Evolutionary conservation across 768 basidiomycete species (phyloP).

Genomic region (Psilocybe subaeruginosa): DNA sequence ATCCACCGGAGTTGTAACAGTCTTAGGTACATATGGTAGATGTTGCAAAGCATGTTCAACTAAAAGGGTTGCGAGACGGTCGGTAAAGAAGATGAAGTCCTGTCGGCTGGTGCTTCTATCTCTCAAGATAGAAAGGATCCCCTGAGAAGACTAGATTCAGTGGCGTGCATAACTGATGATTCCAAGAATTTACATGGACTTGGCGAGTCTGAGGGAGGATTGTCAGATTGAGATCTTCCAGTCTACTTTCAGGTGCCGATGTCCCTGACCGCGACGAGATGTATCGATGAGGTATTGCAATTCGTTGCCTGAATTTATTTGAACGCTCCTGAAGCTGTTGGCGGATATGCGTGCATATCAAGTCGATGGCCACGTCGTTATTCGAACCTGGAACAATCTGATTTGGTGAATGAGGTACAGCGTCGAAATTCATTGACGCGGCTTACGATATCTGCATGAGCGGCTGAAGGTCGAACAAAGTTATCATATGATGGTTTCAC

Average conservation of each 20-base stretch:
- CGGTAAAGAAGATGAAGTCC: conserved; percentile 93
- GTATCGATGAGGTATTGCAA: conserved; percentile 59
- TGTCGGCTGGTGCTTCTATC: conserved; percentile 70
- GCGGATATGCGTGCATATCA: conserved; percentile 89
- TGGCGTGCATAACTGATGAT: background rate
- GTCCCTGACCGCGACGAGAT: conserved; percentile 36
- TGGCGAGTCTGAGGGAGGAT: conserved; percentile 82
- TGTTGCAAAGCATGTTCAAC: conserved; percentile 84
- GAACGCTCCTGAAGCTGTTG: conserved; percentile 82
- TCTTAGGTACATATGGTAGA: conserved; percentile 70
- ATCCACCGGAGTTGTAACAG: conserved; percentile 70
- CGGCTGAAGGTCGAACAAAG: conserved; percentile 87
- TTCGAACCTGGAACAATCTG: conserved; percentile 96
- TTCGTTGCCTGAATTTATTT: conserved; percentile 70
- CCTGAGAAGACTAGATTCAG: conserved; percentile 44
- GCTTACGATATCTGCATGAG: conserved; percentile 86
- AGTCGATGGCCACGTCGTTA: conserved; percentile 89
- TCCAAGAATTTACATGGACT: conserved; percentile 55
- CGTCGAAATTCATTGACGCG: background rate
- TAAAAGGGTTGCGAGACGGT: conserved; percentile 82
- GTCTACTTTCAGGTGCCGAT: conserved; percentile 37
- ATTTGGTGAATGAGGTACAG: background rate
- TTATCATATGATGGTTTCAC: conserved; percentile 96
- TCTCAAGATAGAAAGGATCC: conserved; percentile 87
- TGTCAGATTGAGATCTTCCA: conserved; percentile 56